A percentile compares a stretch with the other conserved stretches of the same genome.
These are phyloP conservation scores for Alternaria sp. DNA, from an alignment of 2,329 filamentous ascomycete species.

Conservation along the genomic window DNA sequence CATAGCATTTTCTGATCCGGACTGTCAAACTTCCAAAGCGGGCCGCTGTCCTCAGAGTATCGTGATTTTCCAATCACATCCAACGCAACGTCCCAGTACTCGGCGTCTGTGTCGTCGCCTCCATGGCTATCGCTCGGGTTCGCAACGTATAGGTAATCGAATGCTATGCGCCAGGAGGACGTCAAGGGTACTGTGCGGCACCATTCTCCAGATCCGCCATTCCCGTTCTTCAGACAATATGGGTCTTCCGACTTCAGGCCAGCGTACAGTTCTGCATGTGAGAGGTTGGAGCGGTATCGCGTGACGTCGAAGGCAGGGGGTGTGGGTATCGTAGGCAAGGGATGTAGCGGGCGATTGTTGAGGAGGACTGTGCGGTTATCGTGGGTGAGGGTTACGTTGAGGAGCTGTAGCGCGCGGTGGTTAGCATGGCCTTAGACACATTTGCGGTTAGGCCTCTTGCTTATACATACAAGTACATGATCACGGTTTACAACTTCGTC, in stretches of 20 bases:
- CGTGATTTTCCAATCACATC: conserved; percentile 38
- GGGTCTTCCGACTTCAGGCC: conserved; percentile 32
- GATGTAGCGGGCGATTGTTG: conserved; percentile 38
- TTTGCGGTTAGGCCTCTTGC: not conserved
- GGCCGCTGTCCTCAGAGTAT: conserved; percentile 15
- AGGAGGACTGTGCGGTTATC: conserved; percentile 39
- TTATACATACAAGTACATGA: conserved; percentile 36
- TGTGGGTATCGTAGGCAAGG: conserved; percentile 34
- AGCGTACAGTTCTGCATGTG: conserved; percentile 34
- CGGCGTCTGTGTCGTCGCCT: conserved; percentile 18
- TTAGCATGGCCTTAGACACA: conserved; percentile 7
- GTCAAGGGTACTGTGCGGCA: conserved; percentile 27
- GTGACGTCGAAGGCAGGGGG: conserved; percentile 31
- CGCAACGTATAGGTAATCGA: conserved; percentile 38
- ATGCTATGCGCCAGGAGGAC: not conserved
- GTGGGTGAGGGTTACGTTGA: conserved; percentile 42
- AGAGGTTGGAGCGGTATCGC: conserved; percentile 33
- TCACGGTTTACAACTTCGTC: conserved; percentile 23
- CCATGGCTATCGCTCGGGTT: conserved; percentile 19
- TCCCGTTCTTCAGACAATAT: conserved; percentile 13
- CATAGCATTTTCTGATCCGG: conserved; percentile 37
- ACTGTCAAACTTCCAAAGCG: conserved; percentile 30
- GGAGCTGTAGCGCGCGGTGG: conserved; percentile 27
- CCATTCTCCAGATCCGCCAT: conserved; percentile 14
- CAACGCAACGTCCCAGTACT: conserved; percentile 41